Evolutionary conservation across 768 basidiomycete species (phyloP), one percentile per base, ranked within the genome.

Genomic region (Kwoniella heveanensis): DNA sequence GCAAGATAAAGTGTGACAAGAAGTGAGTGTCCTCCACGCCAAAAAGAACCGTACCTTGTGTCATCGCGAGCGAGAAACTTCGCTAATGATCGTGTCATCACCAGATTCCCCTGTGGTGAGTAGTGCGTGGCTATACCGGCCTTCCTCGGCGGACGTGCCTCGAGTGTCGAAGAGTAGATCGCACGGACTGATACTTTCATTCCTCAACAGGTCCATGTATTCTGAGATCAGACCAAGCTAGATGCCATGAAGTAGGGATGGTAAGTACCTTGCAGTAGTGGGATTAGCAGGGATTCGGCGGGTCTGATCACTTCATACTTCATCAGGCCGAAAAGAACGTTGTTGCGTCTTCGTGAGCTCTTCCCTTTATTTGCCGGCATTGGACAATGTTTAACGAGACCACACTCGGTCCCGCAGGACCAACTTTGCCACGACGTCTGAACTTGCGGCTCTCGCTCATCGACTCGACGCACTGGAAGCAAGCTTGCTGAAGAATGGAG

Each of bases 1-100:
- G 79, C 57, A 80, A 80, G 61, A 80, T 80, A 57, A 80, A 80
- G 57, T 80, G 79, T 57, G 77, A 78, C 55, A 79, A 78, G 64
- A 78, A 77, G 74, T 78, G 63, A 64, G 72, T 60, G 7, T 47
- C 26, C 4, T 8, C 13, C 13, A n/a, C n/a, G n/a, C n/a, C n/a
- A n/a, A n/a, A n/a, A n/a, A n/a, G n/a, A n/a, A n/a, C n/a, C n/a
- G n/a, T n/a, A n/a, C n/a, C n/a, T n/a, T n/a, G n/a, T n/a, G n/a
- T n/a, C n/a, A n/a, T n/a, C n/a, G n/a, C n/a, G n/a, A n/a, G n/a
- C n/a, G n/a, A n/a, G n/a, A n/a, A n/a, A n/a, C n/a, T n/a, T n/a
- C n/a, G n/a, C n/a, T n/a, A n/a, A n/a, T n/a, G n/a, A n/a, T n/a
- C n/a, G n/a, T n/a, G n/a, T n/a, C n/a, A n/a, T n/a, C n/a, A n/a